phyloP scores from a whole-genome alignment of 371 early-diverging fungal genomes.

The Mortierella sp. region DNA sequence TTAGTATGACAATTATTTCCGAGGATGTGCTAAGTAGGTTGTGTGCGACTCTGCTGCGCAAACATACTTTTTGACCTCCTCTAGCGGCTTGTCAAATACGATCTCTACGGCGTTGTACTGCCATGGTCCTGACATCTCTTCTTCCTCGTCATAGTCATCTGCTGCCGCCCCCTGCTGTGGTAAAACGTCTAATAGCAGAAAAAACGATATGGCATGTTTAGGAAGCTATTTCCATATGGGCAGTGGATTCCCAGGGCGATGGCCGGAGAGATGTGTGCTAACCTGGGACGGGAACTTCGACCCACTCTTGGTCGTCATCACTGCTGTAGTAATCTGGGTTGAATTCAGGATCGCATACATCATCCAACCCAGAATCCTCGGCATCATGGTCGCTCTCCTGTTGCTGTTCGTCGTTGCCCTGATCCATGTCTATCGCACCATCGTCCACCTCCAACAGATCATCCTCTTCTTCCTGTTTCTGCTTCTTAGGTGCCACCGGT shows the following conservation, averaged over 20 bases:
- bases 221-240: not conserved
- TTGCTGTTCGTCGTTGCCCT: not conserved
- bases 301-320: slow-evolving; percentile 50
- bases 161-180: slow-evolving; percentile 10
- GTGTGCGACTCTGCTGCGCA: not conserved
- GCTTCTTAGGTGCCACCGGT: not conserved
- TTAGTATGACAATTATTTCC: not conserved
- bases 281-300: slow-evolving; percentile 47
- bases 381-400: not conserved
- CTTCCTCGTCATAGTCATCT: slow-evolving; percentile 12
- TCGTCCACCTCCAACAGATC: not conserved
- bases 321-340: slow-evolving; percentile 11
- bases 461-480: not conserved
- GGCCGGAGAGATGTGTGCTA: not conserved
- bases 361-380: not conserved
- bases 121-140: slow-evolving; percentile 54
- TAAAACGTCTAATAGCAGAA: not conserved
- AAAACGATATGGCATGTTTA: not conserved
- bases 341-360: slow-evolving; percentile 16
- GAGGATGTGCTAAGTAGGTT: not conserved
- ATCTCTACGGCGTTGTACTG: slow-evolving; percentile 55
- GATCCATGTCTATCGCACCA: not conserved
- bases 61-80: slow-evolving; percentile 38
- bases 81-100: slow-evolving; percentile 45
- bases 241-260: not conserved